A percentile compares a stretch with the other conserved stretches of the same genome.
phyloP scores from a whole-genome alignment of 2,329 filamentous ascomycete genomes.

The Neopestalotiopsis sp. region DNA sequence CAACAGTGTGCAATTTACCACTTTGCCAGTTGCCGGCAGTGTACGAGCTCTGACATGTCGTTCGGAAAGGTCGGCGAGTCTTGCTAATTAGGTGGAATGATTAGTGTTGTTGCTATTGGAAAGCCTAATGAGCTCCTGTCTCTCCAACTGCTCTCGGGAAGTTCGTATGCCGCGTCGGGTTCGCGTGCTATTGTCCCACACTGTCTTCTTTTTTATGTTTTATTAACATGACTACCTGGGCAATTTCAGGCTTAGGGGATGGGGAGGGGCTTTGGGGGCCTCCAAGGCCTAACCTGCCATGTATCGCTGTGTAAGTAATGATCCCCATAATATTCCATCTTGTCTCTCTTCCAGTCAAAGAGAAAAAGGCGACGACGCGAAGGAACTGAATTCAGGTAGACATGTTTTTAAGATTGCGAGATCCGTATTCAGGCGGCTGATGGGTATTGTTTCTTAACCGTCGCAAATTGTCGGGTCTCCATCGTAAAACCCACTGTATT shows the following conservation, averaged over 20 bases:
- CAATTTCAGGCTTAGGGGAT: not conserved
- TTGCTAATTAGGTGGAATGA: not conserved
- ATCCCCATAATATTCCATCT: not conserved
- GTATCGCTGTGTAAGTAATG: not conserved
- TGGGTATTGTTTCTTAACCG: not conserved
- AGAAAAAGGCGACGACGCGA: not conserved
- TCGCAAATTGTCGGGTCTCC: not conserved
- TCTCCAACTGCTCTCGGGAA: not conserved
- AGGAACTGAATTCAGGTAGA: not conserved
- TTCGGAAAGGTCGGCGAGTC: not conserved
- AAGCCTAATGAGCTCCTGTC: not conserved
- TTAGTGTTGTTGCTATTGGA: not conserved
- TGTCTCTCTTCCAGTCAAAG: not conserved
- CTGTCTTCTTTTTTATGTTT: not conserved
- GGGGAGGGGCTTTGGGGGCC: too few species aligned
- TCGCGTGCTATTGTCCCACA: not conserved
- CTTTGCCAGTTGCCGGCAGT: not conserved
- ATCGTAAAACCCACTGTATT: not conserved
- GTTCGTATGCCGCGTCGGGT: not conserved
- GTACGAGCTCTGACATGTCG: not conserved
- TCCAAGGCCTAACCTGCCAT: too few species aligned
- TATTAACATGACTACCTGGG: not conserved
- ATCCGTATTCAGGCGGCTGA: not conserved
- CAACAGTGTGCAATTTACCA: too few species aligned
- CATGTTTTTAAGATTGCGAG: conserved; percentile 1